Conservation (phyloP, 2,329 filamentous ascomycete species). For the Colletotrichum liriopes region DNA sequence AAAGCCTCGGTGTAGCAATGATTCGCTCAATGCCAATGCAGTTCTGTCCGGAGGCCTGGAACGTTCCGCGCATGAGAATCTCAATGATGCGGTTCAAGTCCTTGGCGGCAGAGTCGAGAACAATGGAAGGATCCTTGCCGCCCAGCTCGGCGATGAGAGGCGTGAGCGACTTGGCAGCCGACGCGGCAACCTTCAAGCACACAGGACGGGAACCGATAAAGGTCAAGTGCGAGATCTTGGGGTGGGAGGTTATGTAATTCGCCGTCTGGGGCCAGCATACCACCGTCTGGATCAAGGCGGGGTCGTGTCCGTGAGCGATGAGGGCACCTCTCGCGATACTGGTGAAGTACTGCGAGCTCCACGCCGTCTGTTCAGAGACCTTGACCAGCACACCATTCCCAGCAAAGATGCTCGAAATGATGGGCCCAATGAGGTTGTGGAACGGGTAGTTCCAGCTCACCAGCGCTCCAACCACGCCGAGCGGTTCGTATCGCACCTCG, state of each 20-base stretch:
- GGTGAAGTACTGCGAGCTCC: slow-evolving; percentile 89
- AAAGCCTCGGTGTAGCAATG: slow-evolving; percentile 83
- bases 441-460: slow-evolving; percentile 99
- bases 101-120: slow-evolving; percentile 82
- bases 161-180: slow-evolving; percentile 87
- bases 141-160: slow-evolving; percentile 93
- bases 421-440: slow-evolving; percentile 92
- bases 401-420: slow-evolving; percentile 91
- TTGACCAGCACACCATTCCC: slow-evolving; percentile 96
- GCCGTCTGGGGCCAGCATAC: slow-evolving; percentile 92
- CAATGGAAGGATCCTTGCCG: slow-evolving; percentile 92
- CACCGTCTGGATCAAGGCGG: slow-evolving; percentile 86
- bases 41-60: slow-evolving; percentile 96
- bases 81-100: slow-evolving; percentile 82
- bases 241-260: slow-evolving; percentile 86
- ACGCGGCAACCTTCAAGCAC: slow-evolving; percentile 89
- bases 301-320: slow-evolving; percentile 84
- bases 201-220: slow-evolving; percentile 95
- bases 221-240: slow-evolving; percentile 87
- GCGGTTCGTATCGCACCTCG: slow-evolving; percentile 89
- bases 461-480: slow-evolving; percentile 92
- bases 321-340: slow-evolving; percentile 85
- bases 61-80: slow-evolving; percentile 91
- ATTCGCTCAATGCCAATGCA: slow-evolving; percentile 98
- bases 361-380: slow-evolving; percentile 94